A percentile compares a stretch with the other conserved stretches of the same genome.
These are phyloP conservation scores for Fusarium nurragi DNA, from an alignment of 2,329 filamentous ascomycete genomes.

Conservation along the genomic window DNA sequence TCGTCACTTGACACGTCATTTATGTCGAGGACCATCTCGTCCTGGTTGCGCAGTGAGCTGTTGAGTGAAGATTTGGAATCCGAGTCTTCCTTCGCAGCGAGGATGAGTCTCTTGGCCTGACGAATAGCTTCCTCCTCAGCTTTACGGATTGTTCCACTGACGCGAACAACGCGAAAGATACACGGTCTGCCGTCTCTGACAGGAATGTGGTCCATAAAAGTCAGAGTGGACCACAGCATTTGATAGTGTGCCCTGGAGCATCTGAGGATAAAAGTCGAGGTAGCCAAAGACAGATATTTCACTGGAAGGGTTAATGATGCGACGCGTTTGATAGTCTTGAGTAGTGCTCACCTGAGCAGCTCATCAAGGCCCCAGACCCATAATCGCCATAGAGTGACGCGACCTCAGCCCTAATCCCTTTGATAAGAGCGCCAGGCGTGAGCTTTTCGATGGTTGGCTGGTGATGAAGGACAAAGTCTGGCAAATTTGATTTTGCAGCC, in stretches of 20 bases:
- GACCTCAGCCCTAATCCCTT: slow-evolving; percentile 76
- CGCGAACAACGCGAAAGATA: slow-evolving; percentile 83
- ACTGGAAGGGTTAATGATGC: slow-evolving; percentile 60
- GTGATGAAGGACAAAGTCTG: slow-evolving; percentile 77
- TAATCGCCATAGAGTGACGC: slow-evolving; percentile 86
- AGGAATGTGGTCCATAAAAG: slow-evolving; percentile 78
- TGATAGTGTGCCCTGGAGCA: slow-evolving; percentile 85
- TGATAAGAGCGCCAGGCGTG: slow-evolving; percentile 70
- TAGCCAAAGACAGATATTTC: slow-evolving; percentile 92
- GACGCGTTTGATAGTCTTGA: not conserved
- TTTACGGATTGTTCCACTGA: slow-evolving; percentile 93
- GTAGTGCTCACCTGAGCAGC: slow-evolving; percentile 68
- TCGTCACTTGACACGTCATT: slow-evolving; percentile 58
- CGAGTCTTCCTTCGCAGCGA: slow-evolving; percentile 66
- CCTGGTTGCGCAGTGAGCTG: slow-evolving; percentile 38
- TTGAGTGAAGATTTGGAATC: slow-evolving; percentile 32
- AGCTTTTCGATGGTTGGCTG: slow-evolving; percentile 80
- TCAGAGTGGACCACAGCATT: slow-evolving; percentile 89
- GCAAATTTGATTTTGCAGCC: slow-evolving; percentile 51
- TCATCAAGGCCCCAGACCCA: slow-evolving; percentile 78
- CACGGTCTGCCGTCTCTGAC: slow-evolving; percentile 70
- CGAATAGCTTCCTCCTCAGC: slow-evolving; percentile 89
- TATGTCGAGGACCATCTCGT: slow-evolving; percentile 54
- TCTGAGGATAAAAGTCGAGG: slow-evolving; percentile 90
- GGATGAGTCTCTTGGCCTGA: slow-evolving; percentile 76